A percentile compares a stretch with the other conserved stretches of the same genome.
Conservation (phyloP, 1,284 basidiomycete species). For the Ganoderma multipileum region DNA sequence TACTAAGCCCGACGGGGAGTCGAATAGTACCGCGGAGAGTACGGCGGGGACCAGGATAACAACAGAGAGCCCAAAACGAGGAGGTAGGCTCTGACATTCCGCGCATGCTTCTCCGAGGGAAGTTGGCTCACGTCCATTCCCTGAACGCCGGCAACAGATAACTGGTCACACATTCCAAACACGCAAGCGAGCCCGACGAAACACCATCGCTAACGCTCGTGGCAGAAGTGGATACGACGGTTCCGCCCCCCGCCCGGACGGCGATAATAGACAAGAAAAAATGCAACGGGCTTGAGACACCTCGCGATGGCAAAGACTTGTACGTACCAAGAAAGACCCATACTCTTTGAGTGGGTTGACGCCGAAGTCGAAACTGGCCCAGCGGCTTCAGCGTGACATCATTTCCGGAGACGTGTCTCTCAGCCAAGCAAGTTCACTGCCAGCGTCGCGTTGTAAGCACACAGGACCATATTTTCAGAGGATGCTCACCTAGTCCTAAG, state of each 20-base stretch:
- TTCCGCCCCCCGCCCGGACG: neutral
- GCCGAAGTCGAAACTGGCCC: no score
- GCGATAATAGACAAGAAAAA: neutral
- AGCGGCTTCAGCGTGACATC: no score
- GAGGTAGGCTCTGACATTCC: neutral
- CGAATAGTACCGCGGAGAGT: constrained; percentile 51
- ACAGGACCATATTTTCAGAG: no score
- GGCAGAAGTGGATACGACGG: neutral
- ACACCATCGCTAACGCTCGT: neutral
- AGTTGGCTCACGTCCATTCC: constrained; percentile 15
- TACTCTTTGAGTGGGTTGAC: no score
- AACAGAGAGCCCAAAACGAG: neutral
- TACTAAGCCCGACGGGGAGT: constrained; percentile 39
- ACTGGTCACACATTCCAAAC: constrained; percentile 43
- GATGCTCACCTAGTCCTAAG: no score
- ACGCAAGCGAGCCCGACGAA: constrained; percentile 41
- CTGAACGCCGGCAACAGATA: neutral
- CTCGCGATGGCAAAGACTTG: neutral
- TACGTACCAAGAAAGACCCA: neutral
- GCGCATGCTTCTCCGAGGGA: neutral
- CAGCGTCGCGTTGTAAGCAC: no score
- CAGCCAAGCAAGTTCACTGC: no score
- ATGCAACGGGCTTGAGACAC: neutral
- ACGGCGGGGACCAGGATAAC: constrained; percentile 30
- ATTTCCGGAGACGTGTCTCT: no score